phyloP scores from a whole-genome alignment of 129 eudicot species.

The Helianthus annuus region HanXRQr2.0-SUNRISE NC_035449.2:86780885-86781384 shows the following conservation, averaged over 20 bases:
- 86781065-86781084: constrained; percentile 20
- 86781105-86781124: constrained; percentile 77
- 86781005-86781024: constrained; percentile 65
- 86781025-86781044: neutral
- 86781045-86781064: neutral
- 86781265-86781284: neutral
- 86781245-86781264: neutral
- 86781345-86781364: constrained; percentile 60
- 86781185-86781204: too few species aligned
- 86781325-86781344: constrained; percentile 94
- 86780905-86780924: constrained; percentile 79
- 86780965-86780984: constrained; percentile 74
- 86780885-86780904: constrained; percentile 91
- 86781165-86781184: too few species aligned
- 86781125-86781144: too few species aligned
- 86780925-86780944: constrained; percentile 89
- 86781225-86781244: constrained; percentile 24
- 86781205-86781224: too few species aligned
- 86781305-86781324: constrained; percentile 79
- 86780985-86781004: constrained; percentile 77
- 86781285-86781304: neutral
- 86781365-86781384: constrained; percentile 75
- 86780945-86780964: constrained; percentile 83
- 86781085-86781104: constrained; percentile 74
- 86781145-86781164: too few species aligned